Percentiles rank a stretch among this genome's conserved stretches.
Evolutionary conservation across 225 moss, liverwort and hornwort genomes (phyloP).

Genomic region (Ulota crispa): DNA sequence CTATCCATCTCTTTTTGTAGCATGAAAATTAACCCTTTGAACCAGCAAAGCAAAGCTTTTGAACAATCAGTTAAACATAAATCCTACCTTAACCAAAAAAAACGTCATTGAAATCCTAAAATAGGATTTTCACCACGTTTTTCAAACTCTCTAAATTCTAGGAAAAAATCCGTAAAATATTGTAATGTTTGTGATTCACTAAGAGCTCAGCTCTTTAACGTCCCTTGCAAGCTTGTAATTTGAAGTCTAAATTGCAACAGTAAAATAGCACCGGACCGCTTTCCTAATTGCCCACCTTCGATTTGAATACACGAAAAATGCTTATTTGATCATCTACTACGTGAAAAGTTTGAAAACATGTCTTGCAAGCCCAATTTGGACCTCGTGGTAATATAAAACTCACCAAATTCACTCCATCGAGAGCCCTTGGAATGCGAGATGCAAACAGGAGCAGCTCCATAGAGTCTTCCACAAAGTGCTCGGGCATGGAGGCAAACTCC

Average conservation of each 20-base stretch:
- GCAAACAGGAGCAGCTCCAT: conserved; percentile 89
- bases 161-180: not conserved
- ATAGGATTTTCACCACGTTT: not conserved
- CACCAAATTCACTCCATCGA: conserved; percentile 87
- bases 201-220: not conserved
- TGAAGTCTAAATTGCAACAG: not conserved
- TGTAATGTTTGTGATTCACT: not conserved
- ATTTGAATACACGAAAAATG: not conserved
- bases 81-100: not conserved
- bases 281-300: not conserved
- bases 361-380: not conserved
- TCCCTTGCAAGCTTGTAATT: not conserved
- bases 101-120: not conserved
- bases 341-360: not conserved
- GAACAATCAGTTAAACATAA: not conserved
- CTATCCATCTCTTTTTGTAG: conserved; percentile 3
- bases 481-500: conserved; percentile 99
- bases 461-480: conserved; percentile 95
- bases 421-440: conserved; percentile 77
- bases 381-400: conserved; percentile 16
- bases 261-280: not conserved
- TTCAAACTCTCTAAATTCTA: not conserved
- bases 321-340: not conserved
- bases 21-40: not conserved
- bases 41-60: not conserved